Evolutionary conservation across 2,329 filamentous ascomycete genomes (phyloP), one percentile per base, ranked within the genome.

Genomic region (Claviceps capensis): DNA sequence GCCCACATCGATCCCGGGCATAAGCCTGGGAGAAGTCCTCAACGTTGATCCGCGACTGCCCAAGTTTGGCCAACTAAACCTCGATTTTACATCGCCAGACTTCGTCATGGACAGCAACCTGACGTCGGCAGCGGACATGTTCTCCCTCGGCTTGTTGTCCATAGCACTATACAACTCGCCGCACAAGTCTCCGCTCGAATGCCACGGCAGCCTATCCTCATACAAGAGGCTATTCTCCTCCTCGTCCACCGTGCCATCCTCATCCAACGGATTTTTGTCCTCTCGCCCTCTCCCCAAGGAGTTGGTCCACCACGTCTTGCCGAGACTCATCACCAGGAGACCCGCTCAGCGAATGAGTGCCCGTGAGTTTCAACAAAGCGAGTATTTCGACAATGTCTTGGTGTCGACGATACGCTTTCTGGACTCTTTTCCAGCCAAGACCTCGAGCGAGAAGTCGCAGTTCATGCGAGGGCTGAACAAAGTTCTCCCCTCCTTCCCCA

Each of bases 361-460:
- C 4, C 82, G 80, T 51, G 91, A 95, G 60, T 97, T 98, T 59
- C 93, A 98, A 63, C 82, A 96, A 66, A 94, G 89, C 62, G 83
- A 88, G 58, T 98, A 94, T 65, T 98, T 98, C 64, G 89, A 98
- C 68, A 98, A 97, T 62, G 87, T 97, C 46, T 75, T 98, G 4
- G 88, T 98, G 22, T 95, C 90, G 0, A 96, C 93, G 0, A 95
- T 98, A 56, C 86, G 93, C 13, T 98, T 98, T 63, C 73, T 98
- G 26, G 93, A 98, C 60, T 79, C 83, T 0, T 81, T 98, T 54
- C 91, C 93, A 0, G 87, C 88, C 37, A 98, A 98, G 70, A 95
- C 89, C 1, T 78, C 87, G 0, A 86, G 81, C 56, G 93, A 98
- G 63, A 98, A 98, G 65, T 78, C 85, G 6, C 84, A 89, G 53